phyloP scores from a whole-genome alignment of 768 basidiomycete genomes.

The Dioszegia hungarica region DNA sequence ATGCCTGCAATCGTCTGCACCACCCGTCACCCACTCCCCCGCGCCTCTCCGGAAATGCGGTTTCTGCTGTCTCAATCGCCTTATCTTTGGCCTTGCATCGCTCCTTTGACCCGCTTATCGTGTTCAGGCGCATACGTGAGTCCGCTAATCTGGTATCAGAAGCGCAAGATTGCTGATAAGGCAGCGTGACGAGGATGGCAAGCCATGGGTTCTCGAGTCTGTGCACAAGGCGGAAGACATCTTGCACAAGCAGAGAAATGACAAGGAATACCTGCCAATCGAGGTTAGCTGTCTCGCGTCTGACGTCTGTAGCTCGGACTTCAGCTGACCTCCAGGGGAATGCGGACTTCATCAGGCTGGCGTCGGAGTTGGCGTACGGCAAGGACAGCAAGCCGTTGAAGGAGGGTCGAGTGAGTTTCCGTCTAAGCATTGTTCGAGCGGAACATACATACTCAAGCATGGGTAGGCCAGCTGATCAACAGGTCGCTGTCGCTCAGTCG shows the following conservation, averaged over 20 bases:
- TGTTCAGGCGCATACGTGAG: conserved; percentile 41
- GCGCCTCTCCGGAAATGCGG: too few relatives aligned
- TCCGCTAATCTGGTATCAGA: not conserved
- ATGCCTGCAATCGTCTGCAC: not conserved
- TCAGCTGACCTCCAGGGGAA: conserved; percentile 56
- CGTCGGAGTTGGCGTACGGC: conserved; percentile 83
- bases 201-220: conserved; percentile 84
- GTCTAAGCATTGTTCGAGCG: not conserved
- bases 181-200: conserved; percentile 78
- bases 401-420: conserved; percentile 54
- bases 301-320: not conserved
- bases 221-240: conserved; percentile 74
- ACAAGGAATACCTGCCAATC: conserved; percentile 98
- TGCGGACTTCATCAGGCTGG: conserved; percentile 73
- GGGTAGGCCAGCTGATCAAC: conserved; percentile 1
- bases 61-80: too few relatives aligned
- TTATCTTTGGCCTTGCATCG: not conserved
- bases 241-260: conserved; percentile 60
- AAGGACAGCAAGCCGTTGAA: conserved; percentile 67
- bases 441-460: too few relatives aligned
- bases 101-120: conserved; percentile 6
- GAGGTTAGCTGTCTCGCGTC: conserved; percentile 49
- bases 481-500: conserved; percentile 84
- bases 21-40: not conserved
- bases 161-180: not conserved